Evolutionary conservation across 805 yeast genomes (phyloP), one percentile per base, ranked within the genome.

Genomic region (Kregervanrija delftensis): DNA sequence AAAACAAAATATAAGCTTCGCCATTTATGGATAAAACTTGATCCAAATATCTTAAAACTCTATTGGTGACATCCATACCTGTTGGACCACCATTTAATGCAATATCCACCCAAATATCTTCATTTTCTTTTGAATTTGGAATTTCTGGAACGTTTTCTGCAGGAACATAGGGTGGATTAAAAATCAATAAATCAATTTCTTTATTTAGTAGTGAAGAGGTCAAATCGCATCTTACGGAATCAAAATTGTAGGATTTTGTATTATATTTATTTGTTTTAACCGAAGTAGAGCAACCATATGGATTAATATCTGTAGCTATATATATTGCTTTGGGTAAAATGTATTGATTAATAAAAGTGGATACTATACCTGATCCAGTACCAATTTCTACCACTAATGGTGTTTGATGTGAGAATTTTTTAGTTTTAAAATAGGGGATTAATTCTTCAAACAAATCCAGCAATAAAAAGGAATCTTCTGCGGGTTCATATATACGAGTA

Each of bases 151-250:
- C 84, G 0, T 56, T 58, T 47, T 81, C 89, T 1, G 91, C 86
- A 0, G 99, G 99, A 1, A 93, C 99, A 59, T 93, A 93, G 0
- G 99, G 99, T 0, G 99, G 99, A 57, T 93, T 93, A 65, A 93
- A 93, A 1, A 93, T 70, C 16, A 93, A 66, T 1, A 91, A 46
- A 56, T 93, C 98, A 1, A 89, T 72, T 4, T 65, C 41, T 2
- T 70, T 53, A 0, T 57, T 56, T 11, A 74, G 60, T 9, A 88
- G 49, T 2, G 77, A 69, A 9, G 72, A 54, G 0, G 84, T 73
- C 30, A 89, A 63, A 55, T 76, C 76, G 59, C 80, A 73, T 47
- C 84, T 86, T 1, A 83, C 44, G 0, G 70, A 51, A 34, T 79
- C 86, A 13, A 78, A 51, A 40, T 55, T 58, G 34, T 42, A 39